Conservation (phyloP, 2,329 filamentous ascomycete genomes). For the Pseudogymnoascus sp. region DNA sequence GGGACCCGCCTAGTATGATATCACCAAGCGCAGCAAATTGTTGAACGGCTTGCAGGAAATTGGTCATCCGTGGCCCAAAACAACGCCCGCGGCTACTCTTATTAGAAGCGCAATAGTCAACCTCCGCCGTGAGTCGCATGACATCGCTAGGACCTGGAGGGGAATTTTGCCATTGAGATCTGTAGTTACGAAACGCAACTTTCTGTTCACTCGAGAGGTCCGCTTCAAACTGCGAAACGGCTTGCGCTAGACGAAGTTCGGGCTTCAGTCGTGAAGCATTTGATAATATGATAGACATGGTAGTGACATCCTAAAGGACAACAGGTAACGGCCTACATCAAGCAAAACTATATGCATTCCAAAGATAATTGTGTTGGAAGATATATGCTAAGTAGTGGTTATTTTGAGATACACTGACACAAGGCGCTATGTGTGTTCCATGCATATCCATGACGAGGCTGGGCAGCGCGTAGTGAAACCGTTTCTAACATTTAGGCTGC, state of each 20-base stretch:
- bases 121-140: slow-evolving; percentile 37
- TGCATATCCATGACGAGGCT: background rate
- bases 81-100: slow-evolving; percentile 26
- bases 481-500: background rate
- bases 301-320: background rate
- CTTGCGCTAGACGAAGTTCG: slow-evolving; percentile 37
- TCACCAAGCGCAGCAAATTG: slow-evolving; percentile 40
- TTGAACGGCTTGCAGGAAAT: slow-evolving; percentile 37
- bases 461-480: background rate
- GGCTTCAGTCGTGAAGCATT: slow-evolving; percentile 26
- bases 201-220: slow-evolving; percentile 34
- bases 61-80: slow-evolving; percentile 38
- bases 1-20: slow-evolving; percentile 37
- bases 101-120: slow-evolving; percentile 26
- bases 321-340: background rate
- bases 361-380: background rate
- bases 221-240: slow-evolving; percentile 36
- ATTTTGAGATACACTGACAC: background rate
- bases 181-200: slow-evolving; percentile 25
- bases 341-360: background rate
- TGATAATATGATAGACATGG: slow-evolving; percentile 14
- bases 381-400: background rate
- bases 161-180: slow-evolving; percentile 17
- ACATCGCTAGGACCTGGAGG: slow-evolving; percentile 34
- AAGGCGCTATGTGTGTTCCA: background rate